Evolutionary conservation across 2,329 filamentous ascomycete genomes (phyloP).

Genomic region (Trichoderma sp.): DNA sequence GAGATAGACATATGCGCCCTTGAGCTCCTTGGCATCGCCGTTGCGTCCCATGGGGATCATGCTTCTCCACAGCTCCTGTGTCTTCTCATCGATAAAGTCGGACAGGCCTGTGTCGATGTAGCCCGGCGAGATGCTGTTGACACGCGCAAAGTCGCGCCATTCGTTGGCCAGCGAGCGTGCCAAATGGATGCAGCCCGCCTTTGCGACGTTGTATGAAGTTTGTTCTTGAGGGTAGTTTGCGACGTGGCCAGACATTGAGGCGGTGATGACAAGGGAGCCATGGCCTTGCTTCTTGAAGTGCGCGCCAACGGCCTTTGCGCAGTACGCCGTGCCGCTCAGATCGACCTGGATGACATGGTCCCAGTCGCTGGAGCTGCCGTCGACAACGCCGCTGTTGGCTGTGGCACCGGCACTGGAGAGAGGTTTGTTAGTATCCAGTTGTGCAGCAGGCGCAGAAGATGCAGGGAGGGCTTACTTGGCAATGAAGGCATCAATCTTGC

Average conservation of each 20-base stretch:
- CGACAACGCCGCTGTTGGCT: slow-evolving; percentile 67
- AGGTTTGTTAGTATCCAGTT: background rate
- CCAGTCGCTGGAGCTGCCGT: slow-evolving; percentile 68
- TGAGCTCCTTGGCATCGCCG: slow-evolving; percentile 68
- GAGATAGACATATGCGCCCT: slow-evolving; percentile 77
- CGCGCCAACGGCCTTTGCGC: slow-evolving; percentile 62
- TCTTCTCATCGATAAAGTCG: slow-evolving; percentile 64
- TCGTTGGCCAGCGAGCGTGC: slow-evolving; percentile 59
- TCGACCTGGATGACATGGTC: slow-evolving; percentile 63
- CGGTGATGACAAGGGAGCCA: slow-evolving; percentile 68
- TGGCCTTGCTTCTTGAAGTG: slow-evolving; percentile 65
- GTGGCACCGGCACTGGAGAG: slow-evolving; percentile 62
- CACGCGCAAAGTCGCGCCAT: slow-evolving; percentile 68
- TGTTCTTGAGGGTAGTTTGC: slow-evolving; percentile 71
- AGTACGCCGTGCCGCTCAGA: slow-evolving; percentile 69
- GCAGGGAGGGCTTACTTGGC: slow-evolving; percentile 69
- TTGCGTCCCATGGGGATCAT: slow-evolving; percentile 76
- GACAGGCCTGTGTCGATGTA: slow-evolving; percentile 71
- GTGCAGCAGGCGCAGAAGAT: background rate
- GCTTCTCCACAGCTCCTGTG: slow-evolving; percentile 70
- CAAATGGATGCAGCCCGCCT: slow-evolving; percentile 55
- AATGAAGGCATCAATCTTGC: slow-evolving; percentile 72
- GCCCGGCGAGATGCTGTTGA: slow-evolving; percentile 67
- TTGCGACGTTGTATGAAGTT: slow-evolving; percentile 66
- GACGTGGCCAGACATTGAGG: slow-evolving; percentile 70